Evolutionary conservation across 2,329 filamentous ascomycete species (phyloP).

Genomic region (Juglanconis oblonga): DNA sequence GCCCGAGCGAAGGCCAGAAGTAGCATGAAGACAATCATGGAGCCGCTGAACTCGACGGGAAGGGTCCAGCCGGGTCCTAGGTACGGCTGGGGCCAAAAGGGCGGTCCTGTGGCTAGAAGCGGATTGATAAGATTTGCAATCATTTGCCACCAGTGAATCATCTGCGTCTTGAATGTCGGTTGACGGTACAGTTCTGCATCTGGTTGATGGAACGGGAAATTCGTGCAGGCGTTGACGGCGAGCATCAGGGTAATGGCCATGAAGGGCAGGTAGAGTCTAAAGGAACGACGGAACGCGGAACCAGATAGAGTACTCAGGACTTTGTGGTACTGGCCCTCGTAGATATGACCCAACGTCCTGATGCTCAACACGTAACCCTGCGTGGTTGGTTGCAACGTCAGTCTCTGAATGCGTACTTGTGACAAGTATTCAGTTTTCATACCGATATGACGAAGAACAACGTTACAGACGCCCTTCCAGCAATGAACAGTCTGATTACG

Average conservation of each 20-base stretch:
- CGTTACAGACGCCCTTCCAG: conserved; percentile 29
- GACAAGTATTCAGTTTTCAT: neutral
- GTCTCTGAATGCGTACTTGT: neutral
- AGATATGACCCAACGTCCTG: conserved; percentile 26
- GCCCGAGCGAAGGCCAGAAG: conserved; percentile 16
- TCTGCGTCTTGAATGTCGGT: neutral
- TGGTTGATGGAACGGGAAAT: neutral
- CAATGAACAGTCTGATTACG: conserved; percentile 28
- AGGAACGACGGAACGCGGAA: conserved; percentile 26
- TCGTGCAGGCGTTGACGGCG: conserved; percentile 1
- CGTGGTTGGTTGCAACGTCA: neutral
- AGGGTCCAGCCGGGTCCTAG: conserved; percentile 24
- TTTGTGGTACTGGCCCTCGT: conserved; percentile 13
- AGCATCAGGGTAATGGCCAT: conserved; percentile 23
- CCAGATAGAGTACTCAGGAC: conserved; percentile 21
- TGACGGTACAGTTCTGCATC: neutral
- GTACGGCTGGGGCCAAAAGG: conserved; percentile 13
- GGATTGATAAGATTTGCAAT: neutral
- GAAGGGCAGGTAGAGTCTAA: conserved; percentile 30
- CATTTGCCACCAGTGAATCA: neutral
- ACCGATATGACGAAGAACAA: conserved; percentile 34
- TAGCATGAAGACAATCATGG: conserved; percentile 19
- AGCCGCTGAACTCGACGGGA: conserved; percentile 23
- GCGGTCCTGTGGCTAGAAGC: neutral
- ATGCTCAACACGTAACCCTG: conserved; percentile 31